Evolutionary conservation across 75 land plant genomes (phyloP).

Genomic region (Picea glauca): DNA sequence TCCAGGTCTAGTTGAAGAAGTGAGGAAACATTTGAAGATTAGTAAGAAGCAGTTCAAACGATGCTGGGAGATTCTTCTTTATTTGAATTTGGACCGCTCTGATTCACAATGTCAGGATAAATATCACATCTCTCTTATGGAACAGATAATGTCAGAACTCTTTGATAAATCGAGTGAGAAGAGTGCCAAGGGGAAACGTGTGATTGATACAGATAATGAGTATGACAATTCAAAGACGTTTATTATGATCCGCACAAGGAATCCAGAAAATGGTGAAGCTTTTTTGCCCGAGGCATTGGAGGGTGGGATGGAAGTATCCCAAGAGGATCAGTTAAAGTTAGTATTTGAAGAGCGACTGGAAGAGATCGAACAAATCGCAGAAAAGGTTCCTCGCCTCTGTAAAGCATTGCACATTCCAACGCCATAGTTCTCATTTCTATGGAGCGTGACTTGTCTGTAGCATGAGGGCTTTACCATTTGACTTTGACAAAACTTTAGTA

Average conservation of each 20-base stretch:
- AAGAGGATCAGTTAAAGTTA: conserved; percentile 60
- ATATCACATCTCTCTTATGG: conserved; percentile 47
- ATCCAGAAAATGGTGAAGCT: conserved; percentile 10
- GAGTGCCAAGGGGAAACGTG: conserved; percentile 42
- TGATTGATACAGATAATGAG: conserved; percentile 58
- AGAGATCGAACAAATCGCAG: conserved; percentile 60
- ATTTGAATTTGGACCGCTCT: conserved; percentile 47
- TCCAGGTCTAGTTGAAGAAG: conserved; percentile 36
- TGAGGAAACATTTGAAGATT: conserved; percentile 62
- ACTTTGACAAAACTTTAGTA: too few relatives aligned
- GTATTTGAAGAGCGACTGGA: conserved; percentile 61
- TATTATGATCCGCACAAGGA: conserved; percentile 46
- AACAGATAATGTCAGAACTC: conserved; percentile 51
- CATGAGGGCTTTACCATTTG: too few relatives aligned
- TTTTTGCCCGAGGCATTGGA: conserved; percentile 11
- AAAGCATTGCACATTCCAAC: not conserved
- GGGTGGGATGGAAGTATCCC: conserved; percentile 25
- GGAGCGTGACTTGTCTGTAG: too few relatives aligned
- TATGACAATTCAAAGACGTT: conserved; percentile 68
- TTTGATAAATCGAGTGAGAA: conserved; percentile 49
- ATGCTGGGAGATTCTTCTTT: conserved; percentile 89
- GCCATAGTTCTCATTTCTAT: not conserved
- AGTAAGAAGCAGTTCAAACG: conserved; percentile 78
- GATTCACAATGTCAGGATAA: conserved; percentile 37
- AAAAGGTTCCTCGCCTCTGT: conserved; percentile 45